Evolutionary conservation across 228 moss, liverwort and hornwort genomes (phyloP).

Genomic region (Sphagnum magellanicum): DNA sequence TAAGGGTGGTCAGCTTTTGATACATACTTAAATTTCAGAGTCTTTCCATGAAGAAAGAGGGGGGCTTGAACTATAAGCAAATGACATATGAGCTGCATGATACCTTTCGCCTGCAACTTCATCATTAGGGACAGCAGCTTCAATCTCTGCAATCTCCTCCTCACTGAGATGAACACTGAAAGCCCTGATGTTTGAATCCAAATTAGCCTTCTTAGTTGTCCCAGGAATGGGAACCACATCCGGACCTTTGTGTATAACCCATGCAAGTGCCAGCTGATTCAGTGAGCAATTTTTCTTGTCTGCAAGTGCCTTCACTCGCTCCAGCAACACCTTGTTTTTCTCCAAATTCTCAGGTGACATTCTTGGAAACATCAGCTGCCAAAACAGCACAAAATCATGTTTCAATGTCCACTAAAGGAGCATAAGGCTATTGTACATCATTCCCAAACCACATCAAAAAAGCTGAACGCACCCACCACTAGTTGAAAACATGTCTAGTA

Average conservation of each 20-base stretch:
- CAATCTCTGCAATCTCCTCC: constrained; percentile 27
- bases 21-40: too few species aligned
- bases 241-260: constrained; percentile 15
- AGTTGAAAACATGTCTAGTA: background rate
- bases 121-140: constrained; percentile 30
- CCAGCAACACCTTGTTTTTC: constrained; percentile 13
- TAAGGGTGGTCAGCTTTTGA: too few species aligned
- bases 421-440: too few species aligned
- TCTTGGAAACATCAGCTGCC: too few species aligned
- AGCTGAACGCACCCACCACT: background rate
- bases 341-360: constrained; percentile 10
- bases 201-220: constrained; percentile 30
- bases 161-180: constrained; percentile 17
- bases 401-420: too few species aligned
- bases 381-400: too few species aligned
- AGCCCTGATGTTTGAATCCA: constrained; percentile 36
- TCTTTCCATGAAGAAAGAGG: constrained; percentile 4
- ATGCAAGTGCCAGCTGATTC: constrained; percentile 19
- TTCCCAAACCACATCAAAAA: background rate
- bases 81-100: too few species aligned
- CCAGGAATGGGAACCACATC: constrained; percentile 15
- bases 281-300: constrained; percentile 12
- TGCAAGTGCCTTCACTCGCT: constrained; percentile 8
- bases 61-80: background rate
- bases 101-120: constrained; percentile 30